Base-by-base conservation (phyloP, 768 basidiomycete species). In the Collybia nuda region DNA sequence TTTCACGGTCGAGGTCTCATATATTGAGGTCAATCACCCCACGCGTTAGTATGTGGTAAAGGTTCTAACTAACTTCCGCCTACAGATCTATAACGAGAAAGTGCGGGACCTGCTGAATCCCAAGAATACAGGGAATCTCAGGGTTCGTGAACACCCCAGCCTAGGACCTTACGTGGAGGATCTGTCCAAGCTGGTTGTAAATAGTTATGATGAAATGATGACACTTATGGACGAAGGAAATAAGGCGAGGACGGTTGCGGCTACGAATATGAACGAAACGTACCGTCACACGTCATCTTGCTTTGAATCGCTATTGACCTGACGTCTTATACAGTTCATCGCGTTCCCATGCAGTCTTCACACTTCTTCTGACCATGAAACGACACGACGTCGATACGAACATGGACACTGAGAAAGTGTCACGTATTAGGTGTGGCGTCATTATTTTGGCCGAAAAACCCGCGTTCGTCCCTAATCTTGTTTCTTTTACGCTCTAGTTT, bases 211-310 rank as follows among this genome's bases (percentile, higher is more conserved):
- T 24, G 96, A 97, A 66, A 97, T 99, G 89, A 96, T 97, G 89
- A 93, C 88, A 5, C 86, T 99, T 64, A 98, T 98, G 96, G 96
- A 99, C 73, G 96, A 99, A 68, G 96, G 96, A 35, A 99, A 98
- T 70, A 98, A 98, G 74, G 95, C 97, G 45, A 79, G 97, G 44
- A 98, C 97, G 12, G 96, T 99, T 19, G 97, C 97, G 18, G 95
- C 97, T 21, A 99, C 97, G 18, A 94, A 97, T 70, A 99, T 99
- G 97, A 99, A 99, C 71, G 97, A 98, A 71, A 97, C 94, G 81
- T 91, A 65, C 60, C 85, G 72, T 40, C 39, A 46, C 17, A 26
- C 35, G 38, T 47, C 22, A 18, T 38, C 12, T 53, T 32, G 18
- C 41, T 45, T 22, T 37, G 47, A 26, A 40, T 36, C 45, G 41